Evolutionary conservation across 2,329 filamentous ascomycete species (phyloP).

Genomic region (Ascosphaera apis): DNA sequence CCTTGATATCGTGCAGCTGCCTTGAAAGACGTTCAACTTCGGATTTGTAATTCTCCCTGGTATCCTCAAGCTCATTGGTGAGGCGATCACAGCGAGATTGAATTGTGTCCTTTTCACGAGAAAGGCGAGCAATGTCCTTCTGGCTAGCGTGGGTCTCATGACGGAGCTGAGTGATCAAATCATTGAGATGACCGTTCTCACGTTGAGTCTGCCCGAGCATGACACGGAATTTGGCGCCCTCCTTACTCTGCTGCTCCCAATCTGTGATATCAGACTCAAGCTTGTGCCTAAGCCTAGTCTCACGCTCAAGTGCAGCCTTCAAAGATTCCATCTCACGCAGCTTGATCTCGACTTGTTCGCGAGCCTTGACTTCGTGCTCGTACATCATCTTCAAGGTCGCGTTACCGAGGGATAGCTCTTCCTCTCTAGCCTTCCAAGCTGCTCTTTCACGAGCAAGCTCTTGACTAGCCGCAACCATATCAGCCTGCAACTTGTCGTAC

Average conservation of each 20-base stretch:
- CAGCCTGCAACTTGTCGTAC: conserved; percentile 64
- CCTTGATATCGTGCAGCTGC: too few species aligned
- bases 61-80: too few species aligned
- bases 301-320: conserved; percentile 38
- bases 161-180: conserved; percentile 25
- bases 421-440: conserved; percentile 45
- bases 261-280: conserved; percentile 37
- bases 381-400: conserved; percentile 32
- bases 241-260: conserved; percentile 47
- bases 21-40: too few species aligned
- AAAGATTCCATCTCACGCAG: too few species aligned
- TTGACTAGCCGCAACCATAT: conserved; percentile 57
- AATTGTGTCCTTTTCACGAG: conserved; percentile 70
- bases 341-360: too few species aligned
- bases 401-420: conserved; percentile 30
- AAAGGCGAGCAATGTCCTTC: conserved; percentile 41
- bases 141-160: conserved; percentile 45
- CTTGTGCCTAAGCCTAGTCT: conserved; percentile 38
- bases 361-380: conserved; percentile 45
- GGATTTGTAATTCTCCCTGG: too few species aligned
- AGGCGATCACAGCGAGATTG: conserved; percentile 50
- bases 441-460: conserved; percentile 69
- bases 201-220: conserved; percentile 43
- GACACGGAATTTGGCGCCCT: conserved; percentile 55
- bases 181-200: conserved; percentile 40